Conservation (phyloP, 2,329 filamentous ascomycete species). For the Ilyonectria robusta region DNA sequence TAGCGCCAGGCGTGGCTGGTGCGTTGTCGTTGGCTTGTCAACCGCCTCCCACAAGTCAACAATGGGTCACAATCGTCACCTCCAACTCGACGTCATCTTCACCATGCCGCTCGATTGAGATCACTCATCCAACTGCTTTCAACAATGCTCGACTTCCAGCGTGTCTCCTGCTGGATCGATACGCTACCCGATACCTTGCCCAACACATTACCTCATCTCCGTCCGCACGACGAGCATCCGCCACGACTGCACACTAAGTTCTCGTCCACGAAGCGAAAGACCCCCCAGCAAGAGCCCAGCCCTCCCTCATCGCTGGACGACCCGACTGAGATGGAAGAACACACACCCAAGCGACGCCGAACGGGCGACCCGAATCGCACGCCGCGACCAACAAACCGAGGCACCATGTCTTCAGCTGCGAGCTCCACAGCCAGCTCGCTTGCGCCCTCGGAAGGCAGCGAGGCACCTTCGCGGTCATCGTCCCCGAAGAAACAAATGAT, state of each 20-base stretch:
- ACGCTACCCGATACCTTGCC: not conserved
- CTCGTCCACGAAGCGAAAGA: not conserved
- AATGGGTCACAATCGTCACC: not conserved
- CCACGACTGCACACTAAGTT: not conserved
- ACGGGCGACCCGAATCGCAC: not conserved
- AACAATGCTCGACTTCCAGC: not conserved
- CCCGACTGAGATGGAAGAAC: not conserved
- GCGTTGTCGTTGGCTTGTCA: not conserved
- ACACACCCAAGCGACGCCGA: not conserved
- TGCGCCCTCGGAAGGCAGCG: not conserved
- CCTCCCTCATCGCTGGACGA: not conserved
- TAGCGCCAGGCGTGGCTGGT: not conserved
- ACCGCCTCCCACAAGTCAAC: not conserved
- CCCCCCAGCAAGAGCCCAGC: not conserved
- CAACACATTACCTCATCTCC: not conserved
- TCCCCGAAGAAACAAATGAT: conserved; percentile 39
- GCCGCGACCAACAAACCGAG: not conserved
- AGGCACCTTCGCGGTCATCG: conserved; percentile 21
- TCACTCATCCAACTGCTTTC: not conserved
- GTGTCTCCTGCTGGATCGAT: not conserved
- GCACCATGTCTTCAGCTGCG: not conserved
- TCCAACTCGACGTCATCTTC: not conserved
- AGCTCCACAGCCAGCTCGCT: not conserved
- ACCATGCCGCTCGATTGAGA: not conserved
- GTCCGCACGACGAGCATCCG: not conserved